Percentiles rank a stretch among this genome's conserved stretches.
Conservation (phyloP, 208 protist genomes). For the Jaenimonas drosophilae region DNA sequence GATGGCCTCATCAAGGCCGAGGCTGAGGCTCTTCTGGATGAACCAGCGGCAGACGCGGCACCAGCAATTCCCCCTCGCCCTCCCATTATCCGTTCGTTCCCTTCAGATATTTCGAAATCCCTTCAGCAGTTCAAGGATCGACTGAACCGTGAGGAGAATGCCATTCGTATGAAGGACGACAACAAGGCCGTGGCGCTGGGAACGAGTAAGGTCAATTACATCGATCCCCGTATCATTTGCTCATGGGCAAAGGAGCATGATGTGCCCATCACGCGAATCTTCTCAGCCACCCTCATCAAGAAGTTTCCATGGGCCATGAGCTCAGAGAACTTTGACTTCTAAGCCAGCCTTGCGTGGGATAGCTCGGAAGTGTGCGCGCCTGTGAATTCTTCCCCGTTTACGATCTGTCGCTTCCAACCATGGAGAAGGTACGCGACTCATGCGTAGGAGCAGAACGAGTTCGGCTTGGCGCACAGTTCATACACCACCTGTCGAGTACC, state of each 20-base stretch:
- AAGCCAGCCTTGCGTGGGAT: no score
- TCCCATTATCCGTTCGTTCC: conserved; percentile 55
- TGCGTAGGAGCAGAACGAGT: no score
- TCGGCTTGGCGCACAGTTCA: no score
- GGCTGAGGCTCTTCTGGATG: conserved; percentile 9
- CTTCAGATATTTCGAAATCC: conserved; percentile 52
- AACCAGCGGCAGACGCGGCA: conserved; percentile 38
- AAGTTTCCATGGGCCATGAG: conserved; percentile 98
- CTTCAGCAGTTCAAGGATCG: conserved; percentile 58
- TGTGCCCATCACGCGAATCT: conserved; percentile 96
- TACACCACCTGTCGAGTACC: no score
- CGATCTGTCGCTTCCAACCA: no score
- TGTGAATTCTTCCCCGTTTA: no score
- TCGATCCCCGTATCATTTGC: conserved; percentile 97
- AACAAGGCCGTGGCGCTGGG: conserved; percentile 90
- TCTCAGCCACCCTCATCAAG: conserved; percentile 93
- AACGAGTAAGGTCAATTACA: conserved; percentile 99
- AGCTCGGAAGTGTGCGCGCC: no score
- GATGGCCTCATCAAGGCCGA: conserved; percentile 39
- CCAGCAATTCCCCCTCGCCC: conserved; percentile 51
- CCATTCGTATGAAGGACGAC: conserved; percentile 84
- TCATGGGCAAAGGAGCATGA: conserved; percentile 93
- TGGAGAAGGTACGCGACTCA: no score
- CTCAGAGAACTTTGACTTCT: conserved; percentile 73
- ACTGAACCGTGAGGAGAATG: conserved; percentile 74